Evolutionary conservation across 768 basidiomycete species (phyloP), one percentile per base, ranked within the genome.

Genomic region (Gautieria morchelliformis): DNA sequence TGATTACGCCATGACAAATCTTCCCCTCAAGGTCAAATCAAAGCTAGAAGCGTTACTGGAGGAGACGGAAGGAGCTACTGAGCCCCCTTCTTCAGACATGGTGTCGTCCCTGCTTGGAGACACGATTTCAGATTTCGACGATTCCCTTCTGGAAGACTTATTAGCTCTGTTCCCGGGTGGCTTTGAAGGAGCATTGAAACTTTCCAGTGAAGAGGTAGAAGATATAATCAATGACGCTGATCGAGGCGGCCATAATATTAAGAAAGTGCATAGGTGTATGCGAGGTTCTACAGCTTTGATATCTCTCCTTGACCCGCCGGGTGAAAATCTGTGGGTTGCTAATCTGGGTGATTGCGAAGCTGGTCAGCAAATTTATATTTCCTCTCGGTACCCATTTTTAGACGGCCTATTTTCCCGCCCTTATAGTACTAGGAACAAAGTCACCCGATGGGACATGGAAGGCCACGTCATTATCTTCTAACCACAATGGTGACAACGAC

Each of bases 291-390:
- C 88, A 3, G 86, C 84, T 5, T 77, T 89, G 33, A 78, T 89
- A 42, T 78, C 87, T 9, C 75, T 90, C 39, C 77, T 85, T 42
- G 86, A 89, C 70, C 85, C 87, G 37, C 73, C 80, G 19, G 78
- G 79, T 60, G 73, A 78, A 64, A 80, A 87, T 60, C 71, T 89
- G 20, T 90, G 88, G 88, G 70, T 89, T 48, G 87, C 87, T 6
- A 89, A 89, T 64, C 74, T 90, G 27, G 88, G 88, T 14, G 88
- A 90, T 65, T 89, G 85, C 67, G 83, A 86, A 74, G 85, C 85
- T 59, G 75, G 87, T 87, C 32, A 20, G 35, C 35, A 3, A 37
- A 37, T 53, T 17, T n/a, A 35, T 37, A n/a, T 9, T 37, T 37
- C 35, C 2, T 37, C 2, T 37, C 39, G 17, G 24, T 27, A 37